phyloP scores from a whole-genome alignment of 208 protist genomes.

The Trichomonas tenax region DNA sequence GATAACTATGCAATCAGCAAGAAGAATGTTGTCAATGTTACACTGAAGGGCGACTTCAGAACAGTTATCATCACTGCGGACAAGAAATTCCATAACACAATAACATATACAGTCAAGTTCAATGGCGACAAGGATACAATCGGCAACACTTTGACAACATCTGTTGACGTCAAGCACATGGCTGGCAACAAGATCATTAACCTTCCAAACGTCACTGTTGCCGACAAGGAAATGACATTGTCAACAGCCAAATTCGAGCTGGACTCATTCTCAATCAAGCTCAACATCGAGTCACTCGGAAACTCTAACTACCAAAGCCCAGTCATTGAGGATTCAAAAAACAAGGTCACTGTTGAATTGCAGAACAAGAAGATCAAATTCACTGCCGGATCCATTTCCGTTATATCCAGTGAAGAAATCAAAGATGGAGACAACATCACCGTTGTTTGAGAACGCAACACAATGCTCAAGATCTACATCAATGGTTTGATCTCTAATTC shows the following conservation, averaged over 20 bases:
- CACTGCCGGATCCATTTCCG: background rate
- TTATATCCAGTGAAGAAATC: background rate
- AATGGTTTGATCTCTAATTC: background rate
- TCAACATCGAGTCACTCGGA: background rate
- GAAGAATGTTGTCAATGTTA: background rate
- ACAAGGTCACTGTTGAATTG: background rate
- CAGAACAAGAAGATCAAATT: background rate
- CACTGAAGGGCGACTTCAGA: background rate
- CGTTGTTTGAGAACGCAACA: background rate
- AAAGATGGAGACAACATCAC: background rate
- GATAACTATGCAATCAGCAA: background rate
- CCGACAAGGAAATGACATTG: background rate
- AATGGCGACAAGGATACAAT: background rate
- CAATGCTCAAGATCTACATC: background rate
- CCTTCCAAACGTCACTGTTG: background rate
- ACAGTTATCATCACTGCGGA: background rate
- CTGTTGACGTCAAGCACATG: background rate
- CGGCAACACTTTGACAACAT: background rate
- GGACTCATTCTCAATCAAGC: background rate
- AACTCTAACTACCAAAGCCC: background rate
- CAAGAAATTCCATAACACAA: background rate
- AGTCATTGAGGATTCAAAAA: background rate
- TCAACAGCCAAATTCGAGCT: background rate
- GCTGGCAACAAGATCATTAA: background rate
- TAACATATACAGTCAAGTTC: background rate